phyloP scores from a whole-genome alignment of 2,329 filamentous ascomycete genomes.

The Sporothrix schenckii region DNA sequence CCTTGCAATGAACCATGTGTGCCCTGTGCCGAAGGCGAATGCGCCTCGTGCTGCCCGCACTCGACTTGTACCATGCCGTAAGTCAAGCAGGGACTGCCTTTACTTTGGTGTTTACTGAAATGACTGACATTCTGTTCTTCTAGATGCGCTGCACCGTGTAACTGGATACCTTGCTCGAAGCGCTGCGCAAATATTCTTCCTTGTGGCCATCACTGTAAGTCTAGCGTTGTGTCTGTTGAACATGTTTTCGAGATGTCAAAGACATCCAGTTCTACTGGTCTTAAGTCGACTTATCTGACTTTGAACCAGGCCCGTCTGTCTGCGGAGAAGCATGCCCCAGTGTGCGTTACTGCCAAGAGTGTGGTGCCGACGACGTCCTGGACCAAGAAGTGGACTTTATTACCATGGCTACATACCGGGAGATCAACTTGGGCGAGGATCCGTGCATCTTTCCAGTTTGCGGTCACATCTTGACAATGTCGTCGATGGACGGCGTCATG shows the following conservation, averaged over 20 bases:
- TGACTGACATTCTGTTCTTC: background rate
- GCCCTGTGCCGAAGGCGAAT: constrained; percentile 61
- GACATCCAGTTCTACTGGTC: too few species aligned
- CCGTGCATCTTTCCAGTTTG: constrained; percentile 66
- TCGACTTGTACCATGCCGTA: constrained; percentile 38
- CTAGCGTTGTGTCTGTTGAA: background rate
- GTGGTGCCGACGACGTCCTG: constrained; percentile 47
- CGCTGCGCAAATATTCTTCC: constrained; percentile 57
- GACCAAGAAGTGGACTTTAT: constrained; percentile 58
- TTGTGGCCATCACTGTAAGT: constrained; percentile 62
- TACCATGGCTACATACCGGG: constrained; percentile 55
- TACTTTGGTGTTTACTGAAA: too few species aligned
- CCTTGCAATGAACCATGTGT: constrained; percentile 62
- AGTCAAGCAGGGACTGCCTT: constrained; percentile 3
- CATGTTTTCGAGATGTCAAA: background rate
- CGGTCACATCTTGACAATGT: constrained; percentile 64
- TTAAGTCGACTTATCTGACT: background rate
- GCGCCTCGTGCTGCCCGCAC: constrained; percentile 60
- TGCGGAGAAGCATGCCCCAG: constrained; percentile 66
- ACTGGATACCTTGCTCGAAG: constrained; percentile 65
- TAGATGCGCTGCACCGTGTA: constrained; percentile 67
- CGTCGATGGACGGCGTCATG: constrained; percentile 65
- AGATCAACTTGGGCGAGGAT: constrained; percentile 60
- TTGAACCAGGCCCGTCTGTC: constrained; percentile 51
- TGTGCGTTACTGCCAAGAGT: constrained; percentile 59